Conservation (phyloP, 768 basidiomycete species). For the Lactarius vividus region DNA sequence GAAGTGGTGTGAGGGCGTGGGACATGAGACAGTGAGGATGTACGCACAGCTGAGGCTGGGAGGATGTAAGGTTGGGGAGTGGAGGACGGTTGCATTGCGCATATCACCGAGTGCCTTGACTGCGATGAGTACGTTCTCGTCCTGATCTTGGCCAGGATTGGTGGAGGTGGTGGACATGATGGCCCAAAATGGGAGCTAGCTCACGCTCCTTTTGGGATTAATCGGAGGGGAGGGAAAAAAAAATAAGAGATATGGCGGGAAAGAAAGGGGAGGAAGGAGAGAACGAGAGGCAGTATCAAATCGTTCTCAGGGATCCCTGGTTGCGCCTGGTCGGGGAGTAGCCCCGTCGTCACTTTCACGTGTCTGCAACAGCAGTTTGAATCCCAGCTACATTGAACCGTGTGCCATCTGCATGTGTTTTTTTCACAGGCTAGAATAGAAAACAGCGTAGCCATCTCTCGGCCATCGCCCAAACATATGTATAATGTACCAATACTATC, state of each 20-base stretch:
- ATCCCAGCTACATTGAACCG: not conserved
- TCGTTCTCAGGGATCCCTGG: not conserved
- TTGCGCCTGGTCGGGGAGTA: not conserved
- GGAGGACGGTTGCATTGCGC: constrained; percentile 38
- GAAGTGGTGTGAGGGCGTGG: not conserved
- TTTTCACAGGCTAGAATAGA: not conserved
- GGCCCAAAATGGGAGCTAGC: not conserved
- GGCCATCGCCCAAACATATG: constrained; percentile 26
- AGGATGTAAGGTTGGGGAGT: constrained; percentile 13
- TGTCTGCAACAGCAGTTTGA: not conserved
- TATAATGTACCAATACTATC: constrained; percentile 27
- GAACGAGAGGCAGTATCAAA: not conserved
- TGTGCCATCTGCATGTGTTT: not conserved
- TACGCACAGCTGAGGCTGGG: constrained; percentile 32
- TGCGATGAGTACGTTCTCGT: constrained; percentile 78
- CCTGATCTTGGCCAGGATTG: constrained; percentile 44
- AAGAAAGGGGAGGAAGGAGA: not conserved
- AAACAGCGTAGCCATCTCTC: constrained; percentile 14
- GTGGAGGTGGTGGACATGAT: constrained; percentile 2
- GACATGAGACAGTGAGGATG: constrained; percentile 1
- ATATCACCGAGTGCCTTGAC: constrained; percentile 75
- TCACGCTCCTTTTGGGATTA: constrained; percentile 1
- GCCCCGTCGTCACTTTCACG: constrained; percentile 20
- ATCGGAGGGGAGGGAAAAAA: not conserved
- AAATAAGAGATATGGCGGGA: not conserved